Base-by-base conservation (phyloP, 2,329 filamentous ascomycete species). In the Phaeophleospora eucalypticola region DNA sequence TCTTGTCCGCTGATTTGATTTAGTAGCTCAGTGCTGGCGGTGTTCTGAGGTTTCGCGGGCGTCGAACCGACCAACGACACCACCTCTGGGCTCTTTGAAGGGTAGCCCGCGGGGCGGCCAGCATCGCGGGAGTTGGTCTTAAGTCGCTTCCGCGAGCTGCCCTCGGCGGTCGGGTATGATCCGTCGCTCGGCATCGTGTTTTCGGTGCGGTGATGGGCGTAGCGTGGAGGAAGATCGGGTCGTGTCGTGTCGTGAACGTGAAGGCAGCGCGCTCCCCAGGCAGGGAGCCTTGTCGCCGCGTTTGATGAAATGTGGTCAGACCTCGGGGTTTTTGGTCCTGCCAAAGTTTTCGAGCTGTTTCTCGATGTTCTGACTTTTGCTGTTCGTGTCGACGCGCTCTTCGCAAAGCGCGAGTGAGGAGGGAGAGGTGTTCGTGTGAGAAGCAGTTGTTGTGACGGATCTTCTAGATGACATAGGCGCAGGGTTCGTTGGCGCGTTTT, bases 71-170 rank as follows among this genome's bases (percentile, higher is more conserved):
- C 14, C 32, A 51, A 20, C 17, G n/a, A 32, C 12, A 48, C 43
- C n/a, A 36, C 36, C n/a, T 45, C 43, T 14, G 43, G 35, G 39
- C 36, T 48, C 19, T 49, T 21, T 38, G 40, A 38, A 19, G 16
- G 16, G 41, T 46, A 17, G 27, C 40, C 36, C 41, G 46, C 49
- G 27, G 48, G 43, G 14, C 49, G 49, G 45, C 47, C 37, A 40
- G 39, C 48, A 34, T 44, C 49, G 21, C 49, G 54, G 14, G 52
- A 55, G 24, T 29, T 29, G 17, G 49, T 57, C 54, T 53, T 57
- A 48, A 54, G 46, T 36, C 56, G 50, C 46, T 58, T 58, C 35
- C 56, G 56, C 39, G 56, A 53, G 32, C 52, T 49, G 39, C 54
- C 52, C 16, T 57, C 54, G 3, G 48, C 44, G 14, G 43, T 49